These are phyloP conservation scores for Sanghuangporus sanghuang DNA, from an alignment of 1,284 basidiomycete genomes.

Conservation along the genomic window DNA sequence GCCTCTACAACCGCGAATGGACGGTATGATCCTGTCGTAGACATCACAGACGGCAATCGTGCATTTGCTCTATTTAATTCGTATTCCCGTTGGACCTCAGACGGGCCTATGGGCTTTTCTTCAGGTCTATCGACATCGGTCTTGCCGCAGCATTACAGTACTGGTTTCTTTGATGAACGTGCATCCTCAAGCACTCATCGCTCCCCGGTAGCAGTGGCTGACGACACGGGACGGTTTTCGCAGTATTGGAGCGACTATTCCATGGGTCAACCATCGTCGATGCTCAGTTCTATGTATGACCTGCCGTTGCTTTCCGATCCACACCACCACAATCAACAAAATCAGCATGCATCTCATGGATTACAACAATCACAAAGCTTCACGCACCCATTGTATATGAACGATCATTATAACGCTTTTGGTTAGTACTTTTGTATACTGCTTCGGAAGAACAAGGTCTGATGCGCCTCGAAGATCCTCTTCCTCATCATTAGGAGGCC, in stretches of 20 bases:
- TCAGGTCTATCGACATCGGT: slow-evolving; percentile 56
- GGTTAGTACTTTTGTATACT: background rate
- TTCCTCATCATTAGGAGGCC: background rate
- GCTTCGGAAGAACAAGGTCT: background rate
- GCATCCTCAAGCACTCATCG: slow-evolving; percentile 18
- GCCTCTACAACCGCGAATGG: slow-evolving; percentile 1
- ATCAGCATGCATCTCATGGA: slow-evolving; percentile 5
- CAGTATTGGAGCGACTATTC: slow-evolving; percentile 63
- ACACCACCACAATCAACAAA: slow-evolving; percentile 1
- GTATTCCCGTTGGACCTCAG: slow-evolving; percentile 49
- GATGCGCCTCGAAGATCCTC: background rate
- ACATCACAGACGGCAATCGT: background rate
- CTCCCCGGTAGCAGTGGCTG: slow-evolving; percentile 16
- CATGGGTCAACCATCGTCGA: slow-evolving; percentile 36
- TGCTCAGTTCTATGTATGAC: slow-evolving; percentile 18
- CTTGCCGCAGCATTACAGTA: slow-evolving; percentile 66
- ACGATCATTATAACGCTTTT: slow-evolving; percentile 12
- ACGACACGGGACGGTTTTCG: slow-evolving; percentile 35
- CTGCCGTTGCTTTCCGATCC: slow-evolving; percentile 4
- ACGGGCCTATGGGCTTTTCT: slow-evolving; percentile 33
- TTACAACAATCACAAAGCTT: background rate
- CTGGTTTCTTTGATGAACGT: slow-evolving; percentile 47
- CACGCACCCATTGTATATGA: slow-evolving; percentile 6
- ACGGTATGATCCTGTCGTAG: background rate
- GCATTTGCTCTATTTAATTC: slow-evolving; percentile 20